Conservation (phyloP, 2,329 filamentous ascomycete genomes). For the Fusarium fujikuroi region DNA sequence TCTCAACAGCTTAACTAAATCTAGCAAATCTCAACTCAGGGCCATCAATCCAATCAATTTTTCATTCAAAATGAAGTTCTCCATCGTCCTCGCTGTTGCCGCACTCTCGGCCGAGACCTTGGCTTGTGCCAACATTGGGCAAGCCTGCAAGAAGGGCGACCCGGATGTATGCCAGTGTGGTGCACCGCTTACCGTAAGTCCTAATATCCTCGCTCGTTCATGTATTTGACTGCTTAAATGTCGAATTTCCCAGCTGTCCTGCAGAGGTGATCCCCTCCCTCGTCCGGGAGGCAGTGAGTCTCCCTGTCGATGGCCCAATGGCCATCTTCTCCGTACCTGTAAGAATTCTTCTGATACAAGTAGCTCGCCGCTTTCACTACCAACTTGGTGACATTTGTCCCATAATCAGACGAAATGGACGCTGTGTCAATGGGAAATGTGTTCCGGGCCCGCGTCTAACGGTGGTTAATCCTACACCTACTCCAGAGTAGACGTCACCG, state of each 20-base stretch:
- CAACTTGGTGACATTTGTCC: neutral
- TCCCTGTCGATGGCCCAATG: neutral
- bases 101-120: neutral
- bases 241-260: neutral
- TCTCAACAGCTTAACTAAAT: neutral
- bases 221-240: neutral
- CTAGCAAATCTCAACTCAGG: neutral
- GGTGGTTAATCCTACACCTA: neutral
- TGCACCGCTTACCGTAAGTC: neutral
- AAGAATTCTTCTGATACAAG: neutral
- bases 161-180: neutral
- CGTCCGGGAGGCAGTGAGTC: neutral
- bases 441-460: neutral
- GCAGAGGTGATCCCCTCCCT: neutral
- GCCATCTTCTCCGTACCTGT: neutral
- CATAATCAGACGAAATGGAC: neutral
- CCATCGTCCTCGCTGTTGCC: neutral
- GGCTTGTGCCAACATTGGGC: neutral
- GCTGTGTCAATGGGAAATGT: neutral
- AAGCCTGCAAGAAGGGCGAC: neutral
- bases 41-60: accelerated
- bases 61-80: neutral
- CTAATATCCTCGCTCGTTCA: accelerated
- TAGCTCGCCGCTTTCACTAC: neutral
- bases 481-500: neutral